A percentile compares a stretch with the other conserved stretches of the same genome.
Evolutionary conservation across 2,329 filamentous ascomycete species (phyloP).

Genomic region (Neopestalotiopsis sp.): DNA sequence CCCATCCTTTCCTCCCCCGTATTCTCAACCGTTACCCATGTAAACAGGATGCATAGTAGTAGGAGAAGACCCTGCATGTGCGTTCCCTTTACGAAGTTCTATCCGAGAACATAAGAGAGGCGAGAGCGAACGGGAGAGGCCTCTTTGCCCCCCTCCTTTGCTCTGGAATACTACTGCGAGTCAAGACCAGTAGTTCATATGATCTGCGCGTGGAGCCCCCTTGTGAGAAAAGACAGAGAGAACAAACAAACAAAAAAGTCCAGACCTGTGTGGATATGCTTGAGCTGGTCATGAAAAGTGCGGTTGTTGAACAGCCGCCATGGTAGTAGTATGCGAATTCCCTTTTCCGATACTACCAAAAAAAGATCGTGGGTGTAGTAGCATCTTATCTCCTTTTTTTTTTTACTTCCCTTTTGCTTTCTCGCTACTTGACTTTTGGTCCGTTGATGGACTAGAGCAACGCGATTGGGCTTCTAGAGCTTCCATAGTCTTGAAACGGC

Average conservation of each 20-base stretch:
- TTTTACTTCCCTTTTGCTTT: not conserved
- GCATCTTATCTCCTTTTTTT: not conserved
- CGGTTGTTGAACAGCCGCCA: not conserved
- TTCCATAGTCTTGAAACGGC: conserved; percentile 13
- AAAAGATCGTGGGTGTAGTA: not conserved
- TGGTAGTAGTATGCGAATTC: not conserved
- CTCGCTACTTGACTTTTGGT: not conserved
- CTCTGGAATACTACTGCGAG: too few relatives aligned
- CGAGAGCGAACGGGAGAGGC: too few relatives aligned
- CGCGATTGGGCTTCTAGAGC: conserved; percentile 18
- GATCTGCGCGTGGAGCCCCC: not conserved
- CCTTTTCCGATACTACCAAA: not conserved
- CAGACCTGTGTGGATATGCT: not conserved
- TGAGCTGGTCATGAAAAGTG: not conserved
- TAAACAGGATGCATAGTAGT: too few relatives aligned
- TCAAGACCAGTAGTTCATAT: not conserved
- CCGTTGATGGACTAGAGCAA: conserved; percentile 7
- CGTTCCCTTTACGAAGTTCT: too few relatives aligned
- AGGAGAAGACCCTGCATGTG: too few relatives aligned
- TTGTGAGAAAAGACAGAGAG: not conserved
- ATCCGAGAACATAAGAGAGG: too few relatives aligned
- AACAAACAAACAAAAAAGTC: not conserved
- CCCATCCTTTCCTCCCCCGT: too few relatives aligned
- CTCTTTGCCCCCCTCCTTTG: too few relatives aligned
- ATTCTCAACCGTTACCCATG: too few relatives aligned